Percentiles rank a stretch among this genome's conserved stretches.
These are phyloP conservation scores for Diaporthe vexans DNA, from an alignment of 2,329 filamentous ascomycete species.

Conservation along the genomic window DNA sequence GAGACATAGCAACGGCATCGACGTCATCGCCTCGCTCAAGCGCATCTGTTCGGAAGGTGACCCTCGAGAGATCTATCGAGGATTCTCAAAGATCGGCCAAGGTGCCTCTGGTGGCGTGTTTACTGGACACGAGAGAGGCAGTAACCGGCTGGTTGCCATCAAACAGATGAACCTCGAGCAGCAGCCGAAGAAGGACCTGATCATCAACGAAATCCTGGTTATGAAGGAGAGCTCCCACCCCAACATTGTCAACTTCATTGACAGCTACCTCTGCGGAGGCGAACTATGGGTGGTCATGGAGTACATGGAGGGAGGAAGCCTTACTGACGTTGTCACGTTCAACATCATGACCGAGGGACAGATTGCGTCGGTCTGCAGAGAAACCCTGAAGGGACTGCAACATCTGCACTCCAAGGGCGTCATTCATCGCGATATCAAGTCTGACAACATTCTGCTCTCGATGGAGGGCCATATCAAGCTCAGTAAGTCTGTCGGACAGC, in stretches of 20 bases:
- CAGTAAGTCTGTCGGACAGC: conserved; percentile 71
- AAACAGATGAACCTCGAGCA: conserved; percentile 99
- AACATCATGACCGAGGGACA: conserved; percentile 99
- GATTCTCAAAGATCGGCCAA: conserved; percentile 95
- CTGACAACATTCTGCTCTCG: conserved; percentile 95
- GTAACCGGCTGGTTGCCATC: conserved; percentile 92
- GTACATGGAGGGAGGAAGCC: conserved; percentile 98
- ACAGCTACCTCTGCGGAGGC: conserved; percentile 90
- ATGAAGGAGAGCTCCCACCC: conserved; percentile 99
- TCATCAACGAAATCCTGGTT: conserved; percentile 98
- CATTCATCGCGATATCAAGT: conserved; percentile 99
- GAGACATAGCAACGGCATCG: conserved; percentile 83
- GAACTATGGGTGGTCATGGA: conserved; percentile 99
- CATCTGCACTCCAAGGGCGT: conserved; percentile 98
- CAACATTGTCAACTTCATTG: conserved; percentile 99
- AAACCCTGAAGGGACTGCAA: conserved; percentile 92
- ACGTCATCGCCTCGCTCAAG: conserved; percentile 86
- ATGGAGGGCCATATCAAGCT: conserved; percentile 97
- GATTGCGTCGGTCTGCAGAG: conserved; percentile 94
- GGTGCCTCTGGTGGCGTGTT: conserved; percentile 97
- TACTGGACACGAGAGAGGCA: conserved; percentile 87
- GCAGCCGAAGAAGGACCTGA: conserved; percentile 98
- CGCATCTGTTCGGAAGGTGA: conserved; percentile 93
- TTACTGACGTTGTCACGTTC: conserved; percentile 98
- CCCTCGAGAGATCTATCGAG: conserved; percentile 87